phyloP scores from a whole-genome alignment of 2,329 filamentous ascomycete species.

The Alternaria sp. region DNA sequence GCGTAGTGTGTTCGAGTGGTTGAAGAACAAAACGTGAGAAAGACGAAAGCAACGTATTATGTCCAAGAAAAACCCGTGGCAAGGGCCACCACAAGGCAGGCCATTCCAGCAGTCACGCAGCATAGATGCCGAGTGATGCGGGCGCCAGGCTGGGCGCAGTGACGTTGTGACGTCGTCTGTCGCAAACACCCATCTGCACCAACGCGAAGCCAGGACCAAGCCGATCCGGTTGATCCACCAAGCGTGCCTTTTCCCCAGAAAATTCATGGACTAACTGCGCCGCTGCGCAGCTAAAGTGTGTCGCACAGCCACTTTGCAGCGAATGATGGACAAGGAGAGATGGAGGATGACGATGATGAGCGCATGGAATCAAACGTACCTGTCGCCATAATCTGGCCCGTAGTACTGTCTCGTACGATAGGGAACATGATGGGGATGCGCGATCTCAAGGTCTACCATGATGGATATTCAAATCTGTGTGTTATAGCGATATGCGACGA shows the following conservation, averaged over 20 bases:
- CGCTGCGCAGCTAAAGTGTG: neutral
- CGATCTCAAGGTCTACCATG: neutral
- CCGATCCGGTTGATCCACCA: slow-evolving; percentile 1
- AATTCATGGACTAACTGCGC: slow-evolving; percentile 6
- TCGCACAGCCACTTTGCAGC: slow-evolving; percentile 7
- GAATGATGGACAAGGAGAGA: neutral
- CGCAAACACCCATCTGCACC: slow-evolving; percentile 2
- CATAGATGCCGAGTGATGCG: slow-evolving; percentile 6
- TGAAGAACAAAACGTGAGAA: neutral
- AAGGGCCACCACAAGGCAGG: neutral
- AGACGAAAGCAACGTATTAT: neutral
- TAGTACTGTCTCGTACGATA: neutral
- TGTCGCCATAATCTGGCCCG: slow-evolving; percentile 14
- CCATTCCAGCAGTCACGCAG: neutral
- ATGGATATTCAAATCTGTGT: neutral
- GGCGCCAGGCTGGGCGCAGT: neutral
- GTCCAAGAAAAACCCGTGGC: neutral
- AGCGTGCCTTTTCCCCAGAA: slow-evolving; percentile 10
- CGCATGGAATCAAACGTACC: slow-evolving; percentile 25
- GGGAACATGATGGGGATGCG: neutral
- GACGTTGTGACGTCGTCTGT: slow-evolving; percentile 15
- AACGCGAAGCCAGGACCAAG: neutral
- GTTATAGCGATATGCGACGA: slow-evolving; percentile 3
- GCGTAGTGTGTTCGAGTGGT: neutral
- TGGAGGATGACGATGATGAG: neutral